These are phyloP conservation scores for Boletus huronensis DNA, from an alignment of 768 basidiomycete genomes.

Conservation along the genomic window DNA sequence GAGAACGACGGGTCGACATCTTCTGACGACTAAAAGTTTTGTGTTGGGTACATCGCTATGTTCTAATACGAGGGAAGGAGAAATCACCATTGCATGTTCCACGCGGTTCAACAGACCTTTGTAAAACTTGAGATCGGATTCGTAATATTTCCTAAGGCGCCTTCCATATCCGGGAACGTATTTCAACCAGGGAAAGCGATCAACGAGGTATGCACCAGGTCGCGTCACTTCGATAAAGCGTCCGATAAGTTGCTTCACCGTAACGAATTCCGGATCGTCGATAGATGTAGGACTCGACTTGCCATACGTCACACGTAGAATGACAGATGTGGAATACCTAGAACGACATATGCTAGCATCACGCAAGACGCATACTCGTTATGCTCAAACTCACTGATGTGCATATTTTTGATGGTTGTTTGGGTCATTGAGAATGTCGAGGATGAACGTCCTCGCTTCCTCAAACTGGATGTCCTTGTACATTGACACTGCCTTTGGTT, in stretches of 20 bases:
- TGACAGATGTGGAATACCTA: constrained; percentile 29
- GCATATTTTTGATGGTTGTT: constrained; percentile 40
- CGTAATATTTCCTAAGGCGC: constrained; percentile 48
- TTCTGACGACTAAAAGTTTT: constrained; percentile 5
- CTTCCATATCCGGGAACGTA: constrained; percentile 59
- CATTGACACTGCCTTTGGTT: constrained; percentile 42
- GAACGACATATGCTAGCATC: not conserved
- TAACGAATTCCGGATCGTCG: constrained; percentile 24
- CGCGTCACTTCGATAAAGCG: constrained; percentile 30
- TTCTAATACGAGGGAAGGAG: not conserved
- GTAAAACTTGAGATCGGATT: constrained; percentile 50
- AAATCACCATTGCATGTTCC: constrained; percentile 39
- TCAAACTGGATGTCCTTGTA: constrained; percentile 46
- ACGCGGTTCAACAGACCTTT: constrained; percentile 45
- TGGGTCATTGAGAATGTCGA: constrained; percentile 33
- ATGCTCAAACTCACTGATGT: constrained; percentile 41
- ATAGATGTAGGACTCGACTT: constrained; percentile 13
- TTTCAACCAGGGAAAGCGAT: constrained; percentile 33
- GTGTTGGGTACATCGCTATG: not conserved
- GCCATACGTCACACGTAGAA: constrained; percentile 28
- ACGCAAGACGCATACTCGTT: not conserved
- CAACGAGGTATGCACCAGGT: constrained; percentile 35
- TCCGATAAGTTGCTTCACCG: constrained; percentile 12
- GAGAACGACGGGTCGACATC: constrained; percentile 40
- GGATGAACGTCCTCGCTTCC: constrained; percentile 21